phyloP scores from a whole-genome alignment of 2,329 filamentous ascomycete species.

The Niveomyces coronatus region DNA sequence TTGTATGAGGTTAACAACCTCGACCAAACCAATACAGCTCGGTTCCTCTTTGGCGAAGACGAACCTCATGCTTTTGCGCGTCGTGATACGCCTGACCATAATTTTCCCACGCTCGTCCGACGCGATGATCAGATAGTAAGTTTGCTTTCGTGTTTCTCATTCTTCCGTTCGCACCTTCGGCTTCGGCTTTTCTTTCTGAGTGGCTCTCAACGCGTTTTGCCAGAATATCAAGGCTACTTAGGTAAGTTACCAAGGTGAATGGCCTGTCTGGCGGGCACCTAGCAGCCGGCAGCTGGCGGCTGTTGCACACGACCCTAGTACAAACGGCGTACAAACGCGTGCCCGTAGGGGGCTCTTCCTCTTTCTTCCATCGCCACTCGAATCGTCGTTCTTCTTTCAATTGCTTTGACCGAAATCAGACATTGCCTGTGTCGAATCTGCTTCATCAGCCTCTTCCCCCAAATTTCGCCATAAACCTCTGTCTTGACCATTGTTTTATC shows the following conservation, averaged over 20 bases:
- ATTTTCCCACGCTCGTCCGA: conserved; percentile 74
- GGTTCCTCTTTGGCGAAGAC: conserved; percentile 78
- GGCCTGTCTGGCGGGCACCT: not conserved
- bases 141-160: conserved; percentile 13
- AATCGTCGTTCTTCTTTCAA: not conserved
- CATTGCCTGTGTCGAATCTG: too few species aligned
- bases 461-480: not conserved
- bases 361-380: not conserved
- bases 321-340: not conserved
- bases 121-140: conserved; percentile 49
- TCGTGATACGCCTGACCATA: conserved; percentile 61
- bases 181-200: too few species aligned
- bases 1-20: conserved; percentile 56
- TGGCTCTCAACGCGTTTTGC: too few species aligned
- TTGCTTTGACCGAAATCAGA: too few species aligned
- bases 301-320: not conserved
- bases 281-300: conserved; percentile 4
- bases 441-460: not conserved
- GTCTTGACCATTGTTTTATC: conserved; percentile 10
- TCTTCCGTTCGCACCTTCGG: not conserved
- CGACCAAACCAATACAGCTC: conserved; percentile 75
- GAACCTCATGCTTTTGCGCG: conserved; percentile 40
- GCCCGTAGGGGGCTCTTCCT: not conserved
- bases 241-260: too few species aligned
- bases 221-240: too few species aligned